phyloP scores from a whole-genome alignment of 345 rosid genomes.

The Gossypium longicalyx region DNA sequence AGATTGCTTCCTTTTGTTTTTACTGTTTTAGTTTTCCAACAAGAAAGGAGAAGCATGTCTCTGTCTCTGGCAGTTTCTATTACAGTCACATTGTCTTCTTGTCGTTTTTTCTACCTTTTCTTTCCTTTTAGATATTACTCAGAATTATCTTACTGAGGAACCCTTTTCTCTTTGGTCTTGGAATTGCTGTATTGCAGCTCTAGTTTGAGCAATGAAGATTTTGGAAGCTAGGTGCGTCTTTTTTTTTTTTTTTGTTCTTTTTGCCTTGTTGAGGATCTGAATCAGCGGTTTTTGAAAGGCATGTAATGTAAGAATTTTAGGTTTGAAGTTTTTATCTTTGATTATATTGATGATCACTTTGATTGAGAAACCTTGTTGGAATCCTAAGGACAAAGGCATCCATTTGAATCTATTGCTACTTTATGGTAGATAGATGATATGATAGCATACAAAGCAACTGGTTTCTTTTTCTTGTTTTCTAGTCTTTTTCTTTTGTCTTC shows the following conservation, averaged over 20 bases:
- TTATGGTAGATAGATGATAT: too few relatives aligned
- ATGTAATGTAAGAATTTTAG: constrained; percentile 7
- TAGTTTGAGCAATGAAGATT: constrained; percentile 1
- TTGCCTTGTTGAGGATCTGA: constrained; percentile 17
- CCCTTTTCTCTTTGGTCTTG: not conserved
- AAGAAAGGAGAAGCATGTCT: not conserved
- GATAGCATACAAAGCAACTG: too few relatives aligned
- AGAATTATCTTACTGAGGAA: not conserved
- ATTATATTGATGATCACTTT: not conserved
- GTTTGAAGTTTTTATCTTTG: constrained; percentile 16
- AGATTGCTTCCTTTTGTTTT: not conserved
- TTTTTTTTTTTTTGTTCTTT: not conserved
- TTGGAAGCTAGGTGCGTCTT: not conserved
- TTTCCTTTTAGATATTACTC: not conserved
- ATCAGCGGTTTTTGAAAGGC: constrained; percentile 9
- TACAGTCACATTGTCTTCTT: constrained; percentile 12
- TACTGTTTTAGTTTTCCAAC: not conserved
- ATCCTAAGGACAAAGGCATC: not conserved
- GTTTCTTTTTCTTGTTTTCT: too few relatives aligned
- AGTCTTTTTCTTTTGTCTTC: too few relatives aligned
- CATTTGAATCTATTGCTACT: too few relatives aligned
- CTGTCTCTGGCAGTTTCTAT: constrained; percentile 15
- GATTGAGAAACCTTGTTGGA: not conserved
- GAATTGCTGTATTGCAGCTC: not conserved
- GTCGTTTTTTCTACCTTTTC: not conserved